A percentile compares a stretch with the other conserved stretches of the same genome.
phyloP scores from a whole-genome alignment of 2,329 filamentous ascomycete genomes.

The Cadophora luteo-olivacea region DNA sequence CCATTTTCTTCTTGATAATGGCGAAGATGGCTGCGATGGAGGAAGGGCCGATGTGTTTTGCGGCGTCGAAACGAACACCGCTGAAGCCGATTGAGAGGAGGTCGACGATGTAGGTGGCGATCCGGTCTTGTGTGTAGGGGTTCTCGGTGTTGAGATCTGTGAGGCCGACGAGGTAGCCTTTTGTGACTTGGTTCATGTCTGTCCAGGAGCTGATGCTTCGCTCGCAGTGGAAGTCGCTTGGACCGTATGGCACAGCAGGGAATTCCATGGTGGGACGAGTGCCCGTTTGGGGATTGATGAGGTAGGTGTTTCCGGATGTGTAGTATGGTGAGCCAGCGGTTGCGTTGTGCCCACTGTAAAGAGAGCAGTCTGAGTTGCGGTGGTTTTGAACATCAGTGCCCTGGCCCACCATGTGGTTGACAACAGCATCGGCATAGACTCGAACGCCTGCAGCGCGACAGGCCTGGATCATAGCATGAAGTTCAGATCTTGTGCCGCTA shows the following conservation, averaged over 20 bases:
- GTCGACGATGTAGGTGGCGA: slow-evolving; percentile 42
- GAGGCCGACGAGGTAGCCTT: slow-evolving; percentile 41
- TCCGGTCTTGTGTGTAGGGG: slow-evolving; percentile 43
- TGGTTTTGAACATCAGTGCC: slow-evolving; percentile 44
- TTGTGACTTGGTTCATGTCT: slow-evolving; percentile 41
- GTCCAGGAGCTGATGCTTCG: slow-evolving; percentile 40
- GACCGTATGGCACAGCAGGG: slow-evolving; percentile 43
- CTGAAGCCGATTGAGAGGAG: slow-evolving; percentile 43
- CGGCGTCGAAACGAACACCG: slow-evolving; percentile 43
- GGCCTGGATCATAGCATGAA: slow-evolving; percentile 33
- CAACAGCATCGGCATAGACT: slow-evolving; percentile 43
- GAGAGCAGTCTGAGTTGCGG: slow-evolving; percentile 37
- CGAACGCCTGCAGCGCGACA: slow-evolving; percentile 42
- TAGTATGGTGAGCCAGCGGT: slow-evolving; percentile 43
- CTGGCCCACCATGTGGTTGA: slow-evolving; percentile 43
- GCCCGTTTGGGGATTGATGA: slow-evolving; percentile 40
- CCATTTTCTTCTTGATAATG: slow-evolving; percentile 40
- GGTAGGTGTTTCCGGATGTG: slow-evolving; percentile 42
- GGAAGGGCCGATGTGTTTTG: slow-evolving; percentile 42
- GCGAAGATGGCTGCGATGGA: slow-evolving; percentile 40
- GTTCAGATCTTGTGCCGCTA: slow-evolving; percentile 40
- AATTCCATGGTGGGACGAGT: slow-evolving; percentile 42
- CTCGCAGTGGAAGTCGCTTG: slow-evolving; percentile 45
- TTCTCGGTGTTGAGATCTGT: slow-evolving; percentile 43
- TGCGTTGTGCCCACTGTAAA: slow-evolving; percentile 41